A percentile compares a stretch with the other conserved stretches of the same genome.
Evolutionary conservation across 306 rosid genomes (phyloP).

Genomic region (Cucumis sativus): DNA sequence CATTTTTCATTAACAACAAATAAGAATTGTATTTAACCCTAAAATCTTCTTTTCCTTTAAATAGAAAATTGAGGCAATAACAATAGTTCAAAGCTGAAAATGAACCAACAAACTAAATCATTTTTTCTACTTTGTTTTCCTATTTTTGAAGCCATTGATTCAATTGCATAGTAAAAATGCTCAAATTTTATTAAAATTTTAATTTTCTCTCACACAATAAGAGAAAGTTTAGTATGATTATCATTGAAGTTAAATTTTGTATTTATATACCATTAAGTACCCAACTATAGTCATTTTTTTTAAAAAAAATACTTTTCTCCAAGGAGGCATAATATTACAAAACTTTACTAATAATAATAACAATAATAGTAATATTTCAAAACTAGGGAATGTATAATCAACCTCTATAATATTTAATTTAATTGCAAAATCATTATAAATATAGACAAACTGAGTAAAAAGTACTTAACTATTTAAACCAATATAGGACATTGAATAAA

Average conservation of each 20-base stretch:
- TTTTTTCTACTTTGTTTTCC: neutral
- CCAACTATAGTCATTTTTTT: neutral
- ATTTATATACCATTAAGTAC: neutral
- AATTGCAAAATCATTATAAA: neutral
- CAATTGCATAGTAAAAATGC: neutral
- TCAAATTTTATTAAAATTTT: neutral
- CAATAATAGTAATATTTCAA: neutral
- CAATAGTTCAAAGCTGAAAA: neutral
- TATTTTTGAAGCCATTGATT: neutral
- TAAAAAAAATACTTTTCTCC: too few relatives aligned
- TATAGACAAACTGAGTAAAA: neutral
- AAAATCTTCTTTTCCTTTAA: neutral
- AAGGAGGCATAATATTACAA: too few relatives aligned
- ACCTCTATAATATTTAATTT: neutral
- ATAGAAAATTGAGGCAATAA: neutral
- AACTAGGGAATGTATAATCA: neutral
- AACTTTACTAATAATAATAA: too few relatives aligned
- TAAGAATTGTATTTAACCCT: neutral
- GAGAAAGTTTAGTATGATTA: neutral
- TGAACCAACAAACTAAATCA: neutral
- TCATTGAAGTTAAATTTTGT: neutral
- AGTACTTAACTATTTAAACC: neutral
- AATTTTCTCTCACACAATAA: neutral
- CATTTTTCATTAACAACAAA: constrained; percentile 1
- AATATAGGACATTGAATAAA: neutral